Base-by-base conservation (phyloP, 768 basidiomycete genomes). In the Naematelia encephala region DNA sequence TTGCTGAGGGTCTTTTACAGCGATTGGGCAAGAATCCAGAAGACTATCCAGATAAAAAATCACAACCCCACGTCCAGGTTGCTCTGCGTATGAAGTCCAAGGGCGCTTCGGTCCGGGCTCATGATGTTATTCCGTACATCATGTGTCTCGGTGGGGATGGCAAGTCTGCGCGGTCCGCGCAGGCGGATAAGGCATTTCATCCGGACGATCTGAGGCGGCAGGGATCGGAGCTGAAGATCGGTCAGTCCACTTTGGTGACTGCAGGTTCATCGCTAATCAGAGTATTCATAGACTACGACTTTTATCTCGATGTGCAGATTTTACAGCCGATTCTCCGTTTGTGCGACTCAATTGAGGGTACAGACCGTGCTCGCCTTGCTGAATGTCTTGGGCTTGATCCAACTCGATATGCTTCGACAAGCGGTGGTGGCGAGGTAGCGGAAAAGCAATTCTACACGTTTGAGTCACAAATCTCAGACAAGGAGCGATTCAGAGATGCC, bases 291-390 rank as follows among this genome's bases (percentile, higher is more conserved):
- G 96, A 98, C 77, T 91, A 86, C 73, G 90, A 96, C 63, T 84
- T 89, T 75, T 99, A 98, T 76, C 81, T 99, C 8, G 84, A 88
- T 3, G 84, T 90, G 25, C 96, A 99, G 78, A 84, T 99, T 28
- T 80, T 99, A 2, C 96, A 96, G 2, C 93, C 96, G 0, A 86
- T 98, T 57, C 90, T 96, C 71, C 87, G 96, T 64, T 79, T 99
- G 50, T 99, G 96, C 73, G 96, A 96, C 44, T 87, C 90, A 1
- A 98, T 99, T 46, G 91, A 96, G 67, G 94, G 93, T 5, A 97
- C 93, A 0, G 94, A 98, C 68, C 84, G 90, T 25, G 81, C 92
- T 5, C 84, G 93, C 30, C 80, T 99, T 21, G 96, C 96, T 0
- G 94, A 98, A 79, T 97, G 91, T 74, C 84, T 99, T 4, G 94